A percentile compares a stretch with the other conserved stretches of the same genome.
phyloP scores from a whole-genome alignment of 345 rosid genomes.

The Carallia brachiata region DNA sequence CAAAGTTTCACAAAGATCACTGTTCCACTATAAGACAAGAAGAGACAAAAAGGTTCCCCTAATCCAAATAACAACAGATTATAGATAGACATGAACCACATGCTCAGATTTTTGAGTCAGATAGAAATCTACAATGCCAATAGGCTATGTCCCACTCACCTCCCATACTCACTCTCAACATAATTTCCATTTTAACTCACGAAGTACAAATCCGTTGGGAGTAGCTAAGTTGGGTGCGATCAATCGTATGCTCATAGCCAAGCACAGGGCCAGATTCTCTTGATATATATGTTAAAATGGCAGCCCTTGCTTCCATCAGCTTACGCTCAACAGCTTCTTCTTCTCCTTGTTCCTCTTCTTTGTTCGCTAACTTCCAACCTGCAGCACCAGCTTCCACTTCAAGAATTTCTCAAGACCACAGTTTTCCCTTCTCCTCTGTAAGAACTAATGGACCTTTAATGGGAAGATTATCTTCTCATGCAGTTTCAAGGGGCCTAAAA shows the following conservation, averaged over 20 bases:
- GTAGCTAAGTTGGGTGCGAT: background rate
- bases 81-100: conserved; percentile 45
- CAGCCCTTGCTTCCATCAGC: conserved; percentile 51
- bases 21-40: background rate
- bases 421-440: conserved; percentile 13
- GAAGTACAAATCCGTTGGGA: conserved; percentile 11
- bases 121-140: conserved; percentile 22
- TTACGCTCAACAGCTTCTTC: conserved; percentile 29
- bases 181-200: conserved; percentile 2
- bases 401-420: conserved; percentile 19
- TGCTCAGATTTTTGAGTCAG: conserved; percentile 39
- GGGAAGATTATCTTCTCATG: conserved; percentile 16
- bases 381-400: conserved; percentile 39
- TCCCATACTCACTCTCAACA: background rate
- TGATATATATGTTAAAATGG: conserved; percentile 37
- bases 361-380: conserved; percentile 32
- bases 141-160: conserved; percentile 1
- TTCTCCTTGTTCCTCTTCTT: conserved; percentile 30
- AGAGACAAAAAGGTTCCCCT: background rate
- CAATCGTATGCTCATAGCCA: background rate
- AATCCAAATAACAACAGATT: conserved; percentile 21
- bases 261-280: background rate
- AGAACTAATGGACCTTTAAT: conserved; percentile 22
- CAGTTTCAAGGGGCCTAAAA: conserved; percentile 31
- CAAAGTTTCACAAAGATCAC: no score